Conservation (phyloP, 2,329 filamentous ascomycete species). For the Xylariaceae sp. region DNA sequence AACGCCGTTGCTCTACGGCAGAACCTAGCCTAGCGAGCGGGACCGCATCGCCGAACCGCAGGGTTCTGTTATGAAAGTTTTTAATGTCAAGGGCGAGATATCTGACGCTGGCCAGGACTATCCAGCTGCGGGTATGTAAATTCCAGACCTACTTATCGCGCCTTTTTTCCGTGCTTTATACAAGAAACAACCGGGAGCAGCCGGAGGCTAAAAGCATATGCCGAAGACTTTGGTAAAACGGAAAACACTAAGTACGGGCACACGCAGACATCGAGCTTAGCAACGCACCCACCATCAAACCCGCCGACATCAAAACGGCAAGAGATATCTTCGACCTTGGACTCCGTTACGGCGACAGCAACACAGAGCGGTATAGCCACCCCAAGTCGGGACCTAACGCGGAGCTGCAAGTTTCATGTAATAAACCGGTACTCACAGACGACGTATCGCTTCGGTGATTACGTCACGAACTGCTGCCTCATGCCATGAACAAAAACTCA, state of each 20-base stretch:
- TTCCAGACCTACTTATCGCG: too few species aligned
- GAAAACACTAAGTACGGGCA: background rate
- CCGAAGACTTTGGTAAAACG: background rate
- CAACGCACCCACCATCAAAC: conserved; percentile 49
- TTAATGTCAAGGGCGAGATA: conserved; percentile 48
- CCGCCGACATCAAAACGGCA: conserved; percentile 44
- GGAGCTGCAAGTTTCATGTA: conserved; percentile 41
- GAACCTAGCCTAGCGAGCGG: conserved; percentile 2
- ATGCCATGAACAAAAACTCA: conserved; percentile 45
- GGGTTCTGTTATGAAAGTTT: conserved; percentile 53
- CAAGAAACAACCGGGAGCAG: too few species aligned
- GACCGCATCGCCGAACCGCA: conserved; percentile 47
- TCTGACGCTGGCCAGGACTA: conserved; percentile 41
- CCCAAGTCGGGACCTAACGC: conserved; percentile 37
- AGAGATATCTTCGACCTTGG: conserved; percentile 47
- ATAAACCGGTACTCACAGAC: conserved; percentile 47
- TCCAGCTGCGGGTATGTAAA: conserved; percentile 30
- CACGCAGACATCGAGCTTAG: conserved; percentile 49
- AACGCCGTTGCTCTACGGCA: background rate
- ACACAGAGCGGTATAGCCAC: conserved; percentile 44
- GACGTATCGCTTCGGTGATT: conserved; percentile 51
- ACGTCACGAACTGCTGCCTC: conserved; percentile 51
- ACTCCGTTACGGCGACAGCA: conserved; percentile 41
- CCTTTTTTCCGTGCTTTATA: too few species aligned
- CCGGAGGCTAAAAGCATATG: too few species aligned